Base-by-base conservation (phyloP, 371 early-diverging fungal species). In the Mortierella sp. region DNA sequence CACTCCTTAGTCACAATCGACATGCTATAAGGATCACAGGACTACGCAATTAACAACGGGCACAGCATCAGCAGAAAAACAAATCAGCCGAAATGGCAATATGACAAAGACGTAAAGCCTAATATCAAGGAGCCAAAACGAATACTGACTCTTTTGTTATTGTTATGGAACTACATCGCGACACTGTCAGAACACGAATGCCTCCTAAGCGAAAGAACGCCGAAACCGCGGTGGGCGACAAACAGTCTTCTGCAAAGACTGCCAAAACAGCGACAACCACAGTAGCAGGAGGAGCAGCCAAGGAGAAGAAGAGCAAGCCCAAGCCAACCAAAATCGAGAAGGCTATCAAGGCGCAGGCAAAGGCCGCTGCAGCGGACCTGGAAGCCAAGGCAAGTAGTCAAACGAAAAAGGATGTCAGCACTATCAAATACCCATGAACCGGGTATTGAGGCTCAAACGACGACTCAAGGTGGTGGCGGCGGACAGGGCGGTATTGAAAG, bases 161-260 rank as follows among this genome's bases (percentile, higher is more conserved):
- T 51, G 51, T 51, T 51, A 51, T 21, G 21, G 21, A 51, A 51
- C 51, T 21, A 51, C 51, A 51, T 51, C 16, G 51, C 21, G 51
- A 68, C 24, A 41, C 1, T 35, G 8, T 24, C 38, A 35, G 38
- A 68, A 41, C 5, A 35, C 54, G 21, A 49, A 79, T 79, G 79
- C 79, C 79, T 70, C 79, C 79, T 14, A 79, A 79, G 43, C 70
- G 79, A 51, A 79, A 75, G 71, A 70, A 48, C 21, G 44, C 55
- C 14, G 70, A 48, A 3, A 44, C 55, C 5, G 51, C n/a, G 27
- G 14, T 70, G 29, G 70, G 49, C 7, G 58, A 68, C 43, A 71
- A 44, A 2, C 41, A 44, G 18, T 29, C 77, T 3, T 43, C 72
- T 32, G 71, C 65, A 18, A 80, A 80, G 58, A 60, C 27, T 29